These are phyloP conservation scores for Alternaria viburni DNA, from an alignment of 2,329 filamentous ascomycete species.

Conservation along the genomic window DNA sequence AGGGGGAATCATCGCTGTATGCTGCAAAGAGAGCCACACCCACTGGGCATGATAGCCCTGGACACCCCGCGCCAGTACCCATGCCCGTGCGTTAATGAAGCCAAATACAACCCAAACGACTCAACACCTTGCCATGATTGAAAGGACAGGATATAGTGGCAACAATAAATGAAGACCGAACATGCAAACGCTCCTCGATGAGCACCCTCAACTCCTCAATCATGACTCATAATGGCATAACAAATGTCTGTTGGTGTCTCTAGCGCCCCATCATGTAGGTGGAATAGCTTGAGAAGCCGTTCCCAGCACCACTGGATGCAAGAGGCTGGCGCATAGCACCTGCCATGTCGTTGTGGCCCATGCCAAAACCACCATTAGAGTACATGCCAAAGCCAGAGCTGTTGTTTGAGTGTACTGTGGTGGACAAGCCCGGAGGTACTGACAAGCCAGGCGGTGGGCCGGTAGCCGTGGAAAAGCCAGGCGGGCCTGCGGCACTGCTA, in stretches of 20 bases:
- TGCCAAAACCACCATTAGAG: constrained; percentile 46
- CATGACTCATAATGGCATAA: constrained; percentile 45
- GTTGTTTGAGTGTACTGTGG: constrained; percentile 38
- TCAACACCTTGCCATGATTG: constrained; percentile 52
- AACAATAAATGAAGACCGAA: constrained; percentile 42
- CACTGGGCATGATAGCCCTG: constrained; percentile 41
- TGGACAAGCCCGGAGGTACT: constrained; percentile 72
- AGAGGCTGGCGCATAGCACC: constrained; percentile 43
- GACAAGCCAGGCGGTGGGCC: constrained; percentile 83
- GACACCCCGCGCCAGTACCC: constrained; percentile 48
- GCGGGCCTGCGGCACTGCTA: constrained; percentile 59
- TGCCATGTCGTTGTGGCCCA: constrained; percentile 44
- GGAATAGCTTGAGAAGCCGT: constrained; percentile 43
- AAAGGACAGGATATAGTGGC: constrained; percentile 50
- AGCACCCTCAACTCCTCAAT: constrained; percentile 41
- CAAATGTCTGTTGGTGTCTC: constrained; percentile 19
- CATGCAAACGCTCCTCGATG: constrained; percentile 39
- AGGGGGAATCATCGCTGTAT: constrained; percentile 55
- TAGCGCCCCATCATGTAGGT: constrained; percentile 51
- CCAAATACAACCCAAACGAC: constrained; percentile 39
- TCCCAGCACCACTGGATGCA: constrained; percentile 39
- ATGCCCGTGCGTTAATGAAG: constrained; percentile 48
- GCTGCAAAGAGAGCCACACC: constrained; percentile 49
- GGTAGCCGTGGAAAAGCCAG: constrained; percentile 69
- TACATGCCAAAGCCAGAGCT: constrained; percentile 46